phyloP scores from a whole-genome alignment of 2,329 filamentous ascomycete species.

The Beauveria rudraprayagi region DNA sequence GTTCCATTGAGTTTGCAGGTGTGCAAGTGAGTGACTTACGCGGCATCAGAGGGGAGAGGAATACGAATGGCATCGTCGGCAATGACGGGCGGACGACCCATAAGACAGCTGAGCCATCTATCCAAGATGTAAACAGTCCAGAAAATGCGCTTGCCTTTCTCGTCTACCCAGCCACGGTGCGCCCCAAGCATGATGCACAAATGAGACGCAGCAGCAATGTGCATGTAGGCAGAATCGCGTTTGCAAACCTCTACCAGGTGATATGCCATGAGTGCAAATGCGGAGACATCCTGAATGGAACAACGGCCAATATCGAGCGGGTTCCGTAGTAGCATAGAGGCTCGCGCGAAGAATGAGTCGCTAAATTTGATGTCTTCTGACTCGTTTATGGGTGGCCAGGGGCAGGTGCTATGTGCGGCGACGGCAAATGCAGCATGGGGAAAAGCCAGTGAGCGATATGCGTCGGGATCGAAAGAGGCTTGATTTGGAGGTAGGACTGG shows the following conservation, averaged over 20 bases:
- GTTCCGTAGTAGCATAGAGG: conserved; percentile 36
- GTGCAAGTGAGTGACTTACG: conserved; percentile 26
- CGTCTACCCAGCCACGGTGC: conserved; percentile 35
- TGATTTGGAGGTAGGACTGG: conserved; percentile 16
- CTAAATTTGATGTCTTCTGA: conserved; percentile 26
- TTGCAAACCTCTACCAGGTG: conserved; percentile 43
- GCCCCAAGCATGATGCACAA: conserved; percentile 38
- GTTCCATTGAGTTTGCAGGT: not conserved
- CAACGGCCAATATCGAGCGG: conserved; percentile 35
- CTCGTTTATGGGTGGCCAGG: conserved; percentile 21
- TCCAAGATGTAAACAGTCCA: conserved; percentile 47
- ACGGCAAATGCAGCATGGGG: conserved; percentile 39
- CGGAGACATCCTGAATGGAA: conserved; percentile 35
- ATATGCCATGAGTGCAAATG: conserved; percentile 38
- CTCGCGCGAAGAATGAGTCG: conserved; percentile 37
- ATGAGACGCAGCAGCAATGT: conserved; percentile 22
- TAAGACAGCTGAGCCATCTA: conserved; percentile 39
- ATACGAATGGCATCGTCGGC: conserved; percentile 40
- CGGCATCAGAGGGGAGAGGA: conserved; percentile 29
- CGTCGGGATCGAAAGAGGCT: conserved; percentile 18
- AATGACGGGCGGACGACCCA: conserved; percentile 40
- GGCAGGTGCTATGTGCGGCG: conserved; percentile 25
- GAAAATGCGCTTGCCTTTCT: conserved; percentile 38
- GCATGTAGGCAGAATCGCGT: conserved; percentile 40
- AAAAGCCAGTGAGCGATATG: conserved; percentile 33